A percentile compares a stretch with the other conserved stretches of the same genome.
Evolutionary conservation across 495 filamentous ascomycete species (phyloP).

Genomic region (Geoglossum glabrum): DNA sequence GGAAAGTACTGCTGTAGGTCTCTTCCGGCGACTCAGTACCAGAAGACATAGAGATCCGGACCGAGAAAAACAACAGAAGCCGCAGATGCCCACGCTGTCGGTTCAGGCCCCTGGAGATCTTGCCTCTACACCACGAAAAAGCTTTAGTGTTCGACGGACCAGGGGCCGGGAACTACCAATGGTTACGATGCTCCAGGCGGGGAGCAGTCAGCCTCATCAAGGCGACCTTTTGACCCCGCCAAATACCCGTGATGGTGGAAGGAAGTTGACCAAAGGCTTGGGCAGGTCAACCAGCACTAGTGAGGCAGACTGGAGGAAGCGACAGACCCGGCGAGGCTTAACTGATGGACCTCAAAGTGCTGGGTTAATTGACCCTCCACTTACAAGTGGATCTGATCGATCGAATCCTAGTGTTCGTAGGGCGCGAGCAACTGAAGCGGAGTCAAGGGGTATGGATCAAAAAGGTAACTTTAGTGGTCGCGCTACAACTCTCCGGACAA

Average conservation of each 20-base stretch:
- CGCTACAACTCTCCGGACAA: constrained; percentile 48
- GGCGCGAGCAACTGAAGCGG: constrained; percentile 11
- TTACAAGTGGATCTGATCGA: constrained; percentile 63
- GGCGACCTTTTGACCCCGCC: constrained; percentile 55
- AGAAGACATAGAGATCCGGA: constrained; percentile 42
- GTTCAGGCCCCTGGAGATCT: constrained; percentile 54
- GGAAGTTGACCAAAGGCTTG: constrained; percentile 41
- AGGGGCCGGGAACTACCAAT: constrained; percentile 39
- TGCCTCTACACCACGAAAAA: constrained; percentile 43
- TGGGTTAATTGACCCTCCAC: constrained; percentile 33
- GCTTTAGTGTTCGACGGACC: constrained; percentile 59
- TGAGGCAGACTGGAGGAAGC: constrained; percentile 48
- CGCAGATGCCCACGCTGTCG: constrained; percentile 47
- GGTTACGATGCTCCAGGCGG: constrained; percentile 32
- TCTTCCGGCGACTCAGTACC: constrained; percentile 82
- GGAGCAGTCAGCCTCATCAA: constrained; percentile 48
- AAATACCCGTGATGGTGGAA: constrained; percentile 33
- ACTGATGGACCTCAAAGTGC: constrained; percentile 31
- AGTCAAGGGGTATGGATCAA: constrained; percentile 22
- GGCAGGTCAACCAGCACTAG: constrained; percentile 74
- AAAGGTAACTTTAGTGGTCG: constrained; percentile 26
- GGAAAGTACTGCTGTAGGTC: constrained; percentile 69
- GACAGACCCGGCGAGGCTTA: constrained; percentile 35
- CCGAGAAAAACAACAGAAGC: constrained; percentile 33
- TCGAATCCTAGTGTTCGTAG: constrained; percentile 27